Base-by-base conservation (phyloP, 768 basidiomycete species). In the Suillus subalutaceus region DNA sequence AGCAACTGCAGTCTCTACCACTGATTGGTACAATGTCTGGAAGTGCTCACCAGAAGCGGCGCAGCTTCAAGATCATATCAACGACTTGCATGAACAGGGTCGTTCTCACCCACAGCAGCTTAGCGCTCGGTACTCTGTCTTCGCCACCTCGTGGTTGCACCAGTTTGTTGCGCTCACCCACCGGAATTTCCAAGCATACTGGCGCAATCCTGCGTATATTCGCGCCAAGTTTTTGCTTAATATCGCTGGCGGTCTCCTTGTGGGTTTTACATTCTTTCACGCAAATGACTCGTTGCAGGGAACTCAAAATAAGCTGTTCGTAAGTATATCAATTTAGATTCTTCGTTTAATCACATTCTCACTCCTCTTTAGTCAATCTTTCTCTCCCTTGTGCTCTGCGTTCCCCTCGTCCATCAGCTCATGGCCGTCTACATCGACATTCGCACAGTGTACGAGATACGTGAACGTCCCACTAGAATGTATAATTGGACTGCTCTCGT, bases 11-110 rank as follows among this genome's bases (percentile, higher is more conserved):
- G 79, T 83, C 20, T 86, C 82, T 63, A 69, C 69, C 20, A 77
- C 75, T 30, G 82, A 92, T 66, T 93, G 91, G 91, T 81, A 84
- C 59, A 76, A 83, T 7, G 74, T 84, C n/a, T 93, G 90, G 90
- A 71, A 74, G 20, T 72, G 82, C 6, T 85, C 88, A 0, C 75
- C 79, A 1, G 86, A 90, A 69, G 71, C 79, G 0, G 65, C 62
- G 23, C 69, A 68, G 0, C 55, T 82, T 6, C 73, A 79, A 59
- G 63, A 69, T 0, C 80, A 85, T 52, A 80, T 89, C 38, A 78
- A 84, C 0, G 65, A 55, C 4, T 86, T 90, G 63, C 81, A 86
- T 64, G 67, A 73, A 0, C 80, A 86, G 56, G 87, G 90, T 16
- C 74, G 74, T 13, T 78, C 79, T 40, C 79, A 74, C 6, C 79